Conservation (phyloP, 192 early-diverging fungal species). For the Rhizophlyctis rosea region DNA sequence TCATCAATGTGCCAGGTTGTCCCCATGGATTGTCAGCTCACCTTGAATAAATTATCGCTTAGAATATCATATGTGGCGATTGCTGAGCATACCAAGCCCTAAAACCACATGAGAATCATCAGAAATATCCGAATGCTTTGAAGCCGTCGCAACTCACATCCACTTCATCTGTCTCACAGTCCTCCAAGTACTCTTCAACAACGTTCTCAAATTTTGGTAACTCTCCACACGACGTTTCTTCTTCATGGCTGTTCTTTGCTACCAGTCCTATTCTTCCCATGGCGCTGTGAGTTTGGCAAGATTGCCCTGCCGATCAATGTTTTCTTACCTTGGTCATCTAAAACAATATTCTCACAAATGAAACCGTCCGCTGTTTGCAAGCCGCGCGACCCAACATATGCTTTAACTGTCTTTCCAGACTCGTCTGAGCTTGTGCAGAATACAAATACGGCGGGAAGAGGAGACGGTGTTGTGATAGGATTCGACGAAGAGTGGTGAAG, state of each 20-base stretch:
- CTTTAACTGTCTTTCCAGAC: no score
- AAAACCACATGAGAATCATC: background rate
- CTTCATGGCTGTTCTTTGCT: background rate
- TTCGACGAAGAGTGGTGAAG: no score
- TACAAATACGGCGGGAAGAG: no score
- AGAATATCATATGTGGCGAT: background rate
- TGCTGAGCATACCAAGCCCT: background rate
- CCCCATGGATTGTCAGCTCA: background rate
- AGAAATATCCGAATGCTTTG: background rate
- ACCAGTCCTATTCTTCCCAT: background rate
- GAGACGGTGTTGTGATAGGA: no score
- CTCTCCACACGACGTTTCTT: no score
- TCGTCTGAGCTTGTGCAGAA: no score
- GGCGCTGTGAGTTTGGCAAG: background rate
- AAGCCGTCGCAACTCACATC: background rate
- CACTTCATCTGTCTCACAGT: background rate
- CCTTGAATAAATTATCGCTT: background rate
- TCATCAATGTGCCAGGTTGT: background rate
- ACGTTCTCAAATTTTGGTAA: background rate
- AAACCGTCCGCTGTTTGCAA: background rate
- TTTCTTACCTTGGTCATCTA: background rate
- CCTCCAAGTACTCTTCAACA: background rate
- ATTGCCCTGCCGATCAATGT: background rate
- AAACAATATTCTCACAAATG: background rate
- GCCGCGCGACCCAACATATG: background rate